Percentiles rank a stretch among this genome's conserved stretches.
phyloP scores from a whole-genome alignment of 768 basidiomycete species.

The Podaxis mareebaensis region DNA sequence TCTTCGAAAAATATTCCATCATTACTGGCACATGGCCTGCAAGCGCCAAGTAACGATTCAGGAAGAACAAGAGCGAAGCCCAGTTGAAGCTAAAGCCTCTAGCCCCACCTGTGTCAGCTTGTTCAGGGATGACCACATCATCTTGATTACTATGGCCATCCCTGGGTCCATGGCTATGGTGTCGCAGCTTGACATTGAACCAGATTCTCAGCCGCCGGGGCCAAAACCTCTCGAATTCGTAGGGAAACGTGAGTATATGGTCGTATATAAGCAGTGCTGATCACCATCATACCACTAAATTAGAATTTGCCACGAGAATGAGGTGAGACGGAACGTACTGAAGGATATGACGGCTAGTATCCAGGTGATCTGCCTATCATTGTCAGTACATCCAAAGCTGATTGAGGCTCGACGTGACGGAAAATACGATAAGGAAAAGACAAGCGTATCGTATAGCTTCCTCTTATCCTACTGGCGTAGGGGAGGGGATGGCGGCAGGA shows the following conservation, averaged over 20 bases:
- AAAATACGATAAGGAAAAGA: not conserved
- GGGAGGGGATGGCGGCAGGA: not conserved
- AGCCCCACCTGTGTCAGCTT: not conserved
- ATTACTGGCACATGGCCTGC: slow-evolving; percentile 39
- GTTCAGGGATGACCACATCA: not conserved
- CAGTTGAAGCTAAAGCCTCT: slow-evolving; percentile 26
- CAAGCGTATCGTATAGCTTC: too few species aligned
- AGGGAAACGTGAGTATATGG: slow-evolving; percentile 5
- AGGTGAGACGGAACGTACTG: not conserved
- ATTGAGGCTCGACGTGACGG: not conserved
- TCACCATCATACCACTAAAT: too few species aligned
- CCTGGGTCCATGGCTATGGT: too few species aligned
- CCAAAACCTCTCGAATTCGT: slow-evolving; percentile 12
- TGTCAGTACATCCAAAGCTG: not conserved
- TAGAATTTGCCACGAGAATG: too few species aligned
- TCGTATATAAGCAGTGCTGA: slow-evolving; percentile 12
- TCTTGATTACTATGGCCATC: not conserved
- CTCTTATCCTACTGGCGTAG: not conserved
- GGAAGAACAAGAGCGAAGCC: slow-evolving; percentile 39
- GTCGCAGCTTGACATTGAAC: not conserved
- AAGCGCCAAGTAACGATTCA: slow-evolving; percentile 43
- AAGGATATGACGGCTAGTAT: slow-evolving; percentile 2
- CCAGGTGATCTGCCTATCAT: slow-evolving; percentile 6
- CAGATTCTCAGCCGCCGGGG: not conserved
- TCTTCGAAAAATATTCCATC: slow-evolving; percentile 32